A percentile compares a stretch with the other conserved stretches of the same genome.
Evolutionary conservation across 805 yeast species (phyloP).

Genomic region (Yamadazyma paraphyllophila): DNA sequence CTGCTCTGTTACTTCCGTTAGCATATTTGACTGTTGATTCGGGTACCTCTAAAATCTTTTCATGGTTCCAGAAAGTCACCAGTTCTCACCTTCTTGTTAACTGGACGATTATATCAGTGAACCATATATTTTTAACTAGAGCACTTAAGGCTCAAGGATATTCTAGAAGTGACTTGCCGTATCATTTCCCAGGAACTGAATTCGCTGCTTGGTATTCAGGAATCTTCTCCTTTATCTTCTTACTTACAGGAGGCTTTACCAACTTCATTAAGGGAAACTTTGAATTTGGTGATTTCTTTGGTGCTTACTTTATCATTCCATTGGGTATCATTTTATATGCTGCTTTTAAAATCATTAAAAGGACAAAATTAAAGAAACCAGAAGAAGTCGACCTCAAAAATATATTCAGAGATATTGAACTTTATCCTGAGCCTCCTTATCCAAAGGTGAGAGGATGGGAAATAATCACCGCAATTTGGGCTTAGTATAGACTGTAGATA

Average conservation of each 20-base stretch:
- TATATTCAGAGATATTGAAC: constrained; percentile 24
- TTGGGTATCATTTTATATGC: constrained; percentile 50
- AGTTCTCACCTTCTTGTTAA: constrained; percentile 67
- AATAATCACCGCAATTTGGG: constrained; percentile 17
- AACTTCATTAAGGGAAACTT: constrained; percentile 56
- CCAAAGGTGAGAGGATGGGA: constrained; percentile 21
- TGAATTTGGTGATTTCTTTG: constrained; percentile 57
- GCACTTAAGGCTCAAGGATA: constrained; percentile 18
- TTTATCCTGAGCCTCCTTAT: constrained; percentile 28
- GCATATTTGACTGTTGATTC: constrained; percentile 42
- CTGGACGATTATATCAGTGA: constrained; percentile 54
- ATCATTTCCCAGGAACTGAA: constrained; percentile 26
- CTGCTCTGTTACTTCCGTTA: constrained; percentile 31
- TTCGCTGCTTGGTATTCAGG: constrained; percentile 30
- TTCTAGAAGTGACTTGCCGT: constrained; percentile 20
- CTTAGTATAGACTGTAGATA: constrained; percentile 6
- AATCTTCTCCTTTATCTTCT: constrained; percentile 37
- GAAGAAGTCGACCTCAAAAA: constrained; percentile 30
- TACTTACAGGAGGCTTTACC: constrained; percentile 67
- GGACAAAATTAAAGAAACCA: constrained; percentile 27
- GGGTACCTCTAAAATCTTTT: constrained; percentile 59
- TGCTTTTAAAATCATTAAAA: constrained; percentile 53
- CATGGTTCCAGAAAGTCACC: constrained; percentile 55
- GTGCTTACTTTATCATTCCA: constrained; percentile 70
- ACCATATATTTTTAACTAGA: constrained; percentile 59